phyloP scores from a whole-genome alignment of 140 eudicot species.

The Flaveria floridana region DNA sequence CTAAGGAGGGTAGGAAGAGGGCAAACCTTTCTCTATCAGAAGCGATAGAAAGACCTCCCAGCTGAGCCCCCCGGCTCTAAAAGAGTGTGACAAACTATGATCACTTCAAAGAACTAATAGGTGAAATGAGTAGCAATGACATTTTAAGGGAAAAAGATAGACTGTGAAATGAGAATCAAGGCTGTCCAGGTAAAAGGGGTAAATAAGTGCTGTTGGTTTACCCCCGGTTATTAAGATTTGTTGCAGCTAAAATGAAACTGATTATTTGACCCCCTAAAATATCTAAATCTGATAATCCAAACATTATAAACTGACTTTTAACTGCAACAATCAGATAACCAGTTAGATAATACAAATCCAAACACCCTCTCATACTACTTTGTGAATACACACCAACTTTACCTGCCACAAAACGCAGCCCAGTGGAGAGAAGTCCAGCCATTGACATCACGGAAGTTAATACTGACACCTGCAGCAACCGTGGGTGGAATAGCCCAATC shows the following conservation, averaged over 20 bases:
- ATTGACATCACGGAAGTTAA: slow-evolving; percentile 78
- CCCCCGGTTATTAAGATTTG: neutral
- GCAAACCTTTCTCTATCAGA: too few species aligned
- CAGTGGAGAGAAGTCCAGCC: slow-evolving; percentile 99
- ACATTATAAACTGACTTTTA: neutral
- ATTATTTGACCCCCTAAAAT: neutral
- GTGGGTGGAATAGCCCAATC: slow-evolving; percentile 90
- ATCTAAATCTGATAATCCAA: neutral
- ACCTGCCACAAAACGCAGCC: slow-evolving; percentile 99
- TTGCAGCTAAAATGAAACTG: slow-evolving; percentile 2
- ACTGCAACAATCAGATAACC: neutral
- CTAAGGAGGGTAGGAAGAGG: too few species aligned
- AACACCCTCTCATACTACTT: neutral
- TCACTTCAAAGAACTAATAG: neutral
- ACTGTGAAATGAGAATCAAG: neutral
- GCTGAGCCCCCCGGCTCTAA: too few species aligned
- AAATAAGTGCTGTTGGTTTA: neutral
- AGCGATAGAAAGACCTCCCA: too few species aligned
- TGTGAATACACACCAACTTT: neutral
- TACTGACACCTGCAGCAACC: slow-evolving; percentile 79
- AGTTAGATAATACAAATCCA: neutral
- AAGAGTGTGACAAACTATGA: neutral
- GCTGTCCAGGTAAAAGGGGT: neutral
- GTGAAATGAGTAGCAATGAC: neutral
- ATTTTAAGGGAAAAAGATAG: neutral